phyloP scores from a whole-genome alignment of 2,329 filamentous ascomycete genomes.

The Drechslerella coelobrocha region DNA sequence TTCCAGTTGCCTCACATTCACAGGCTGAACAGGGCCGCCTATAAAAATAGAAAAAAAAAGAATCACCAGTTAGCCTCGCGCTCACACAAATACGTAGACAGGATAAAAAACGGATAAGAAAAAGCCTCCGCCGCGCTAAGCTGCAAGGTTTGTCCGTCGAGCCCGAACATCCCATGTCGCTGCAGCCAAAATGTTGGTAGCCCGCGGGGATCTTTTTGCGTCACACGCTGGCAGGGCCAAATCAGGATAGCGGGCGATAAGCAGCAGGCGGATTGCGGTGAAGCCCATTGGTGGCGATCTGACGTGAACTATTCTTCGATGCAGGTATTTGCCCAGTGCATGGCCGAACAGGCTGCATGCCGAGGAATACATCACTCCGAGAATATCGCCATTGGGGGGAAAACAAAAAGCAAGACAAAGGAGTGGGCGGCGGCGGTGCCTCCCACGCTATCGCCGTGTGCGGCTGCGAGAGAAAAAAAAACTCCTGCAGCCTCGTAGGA shows the following conservation, averaged over 20 bases:
- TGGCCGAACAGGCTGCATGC: neutral
- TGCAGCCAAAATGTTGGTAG: neutral
- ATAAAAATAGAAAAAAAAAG: conserved; percentile 46
- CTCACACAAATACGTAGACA: neutral
- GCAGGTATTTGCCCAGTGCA: neutral
- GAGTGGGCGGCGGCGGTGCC: neutral
- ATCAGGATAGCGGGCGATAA: conserved; percentile 1
- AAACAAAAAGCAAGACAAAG: neutral
- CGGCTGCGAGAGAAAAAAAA: neutral
- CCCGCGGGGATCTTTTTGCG: neutral
- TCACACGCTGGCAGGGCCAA: neutral
- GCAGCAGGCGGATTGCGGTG: neutral
- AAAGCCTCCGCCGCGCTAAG: neutral
- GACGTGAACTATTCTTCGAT: neutral
- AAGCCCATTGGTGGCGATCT: neutral
- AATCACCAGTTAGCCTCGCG: conserved; percentile 24
- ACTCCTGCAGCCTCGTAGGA: neutral
- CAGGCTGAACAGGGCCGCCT: conserved; percentile 48
- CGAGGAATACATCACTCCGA: neutral
- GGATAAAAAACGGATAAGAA: neutral
- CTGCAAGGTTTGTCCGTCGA: conserved; percentile 2
- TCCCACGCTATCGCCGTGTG: neutral
- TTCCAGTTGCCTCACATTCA: conserved; percentile 22
- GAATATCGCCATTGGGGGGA: neutral
- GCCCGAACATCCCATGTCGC: neutral